Conservation (phyloP, 164 flowering plant species). For the Dillenia turbinata region DNA sequence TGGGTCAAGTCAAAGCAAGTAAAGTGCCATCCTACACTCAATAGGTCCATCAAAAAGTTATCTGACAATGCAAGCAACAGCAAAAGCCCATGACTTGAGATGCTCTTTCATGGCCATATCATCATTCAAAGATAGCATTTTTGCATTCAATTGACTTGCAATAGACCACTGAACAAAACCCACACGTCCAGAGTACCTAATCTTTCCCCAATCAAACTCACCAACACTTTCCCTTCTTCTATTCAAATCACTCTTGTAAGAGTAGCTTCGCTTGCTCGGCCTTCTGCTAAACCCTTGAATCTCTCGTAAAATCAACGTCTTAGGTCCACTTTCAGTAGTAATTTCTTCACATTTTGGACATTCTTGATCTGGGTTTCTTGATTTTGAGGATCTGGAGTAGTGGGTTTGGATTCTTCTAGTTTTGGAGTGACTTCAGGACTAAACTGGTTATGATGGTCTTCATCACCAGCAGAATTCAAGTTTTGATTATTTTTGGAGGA, state of each 20-base stretch:
- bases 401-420: constrained; percentile 12
- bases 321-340: constrained; percentile 1
- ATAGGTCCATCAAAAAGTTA: constrained; percentile 2
- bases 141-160: constrained; percentile 6
- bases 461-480: background rate
- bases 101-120: constrained; percentile 45
- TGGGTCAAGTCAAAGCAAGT: no score
- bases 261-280: constrained; percentile 9
- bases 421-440: constrained; percentile 6
- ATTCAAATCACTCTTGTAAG: background rate
- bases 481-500: constrained; percentile 9
- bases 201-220: constrained; percentile 12
- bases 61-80: constrained; percentile 46
- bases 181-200: background rate
- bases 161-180: constrained; percentile 11
- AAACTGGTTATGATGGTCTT: background rate
- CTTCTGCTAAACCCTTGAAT: constrained; percentile 3
- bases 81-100: constrained; percentile 46
- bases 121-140: constrained; percentile 35
- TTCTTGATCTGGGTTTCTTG: constrained; percentile 5
- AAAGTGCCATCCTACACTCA: no score
- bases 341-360: constrained; percentile 10
- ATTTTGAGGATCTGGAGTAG: background rate
- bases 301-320: background rate
- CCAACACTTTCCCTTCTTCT: constrained; percentile 9